Evolutionary conservation across 345 rosid species (phyloP).

Genomic region (Turnera subulata): DNA sequence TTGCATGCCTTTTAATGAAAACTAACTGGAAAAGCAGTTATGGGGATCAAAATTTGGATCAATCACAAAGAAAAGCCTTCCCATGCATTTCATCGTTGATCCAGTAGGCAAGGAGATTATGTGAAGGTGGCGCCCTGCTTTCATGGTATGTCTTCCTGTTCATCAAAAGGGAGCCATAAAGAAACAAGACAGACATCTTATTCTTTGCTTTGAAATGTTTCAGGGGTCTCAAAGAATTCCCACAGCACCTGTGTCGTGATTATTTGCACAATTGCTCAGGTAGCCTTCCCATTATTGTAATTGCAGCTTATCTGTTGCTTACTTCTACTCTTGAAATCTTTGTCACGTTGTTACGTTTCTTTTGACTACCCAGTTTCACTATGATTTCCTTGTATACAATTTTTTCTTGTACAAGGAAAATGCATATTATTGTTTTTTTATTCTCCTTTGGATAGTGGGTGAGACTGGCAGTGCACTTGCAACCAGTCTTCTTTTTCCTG

Average conservation of each 20-base stretch:
- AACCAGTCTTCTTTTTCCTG: too few species aligned
- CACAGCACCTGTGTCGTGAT: background rate
- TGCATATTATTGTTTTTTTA: too few species aligned
- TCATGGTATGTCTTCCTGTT: conserved; percentile 6
- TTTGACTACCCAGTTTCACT: too few species aligned
- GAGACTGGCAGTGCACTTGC: too few species aligned
- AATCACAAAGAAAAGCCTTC: conserved; percentile 38
- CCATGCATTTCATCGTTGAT: conserved; percentile 64
- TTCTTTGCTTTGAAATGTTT: background rate
- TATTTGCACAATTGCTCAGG: background rate
- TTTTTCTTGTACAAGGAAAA: too few species aligned
- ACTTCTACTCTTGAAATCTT: too few species aligned
- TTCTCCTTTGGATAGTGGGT: too few species aligned
- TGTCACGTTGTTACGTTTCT: too few species aligned
- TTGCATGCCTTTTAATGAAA: background rate
- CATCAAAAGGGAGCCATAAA: conserved; percentile 12
- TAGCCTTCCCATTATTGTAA: background rate
- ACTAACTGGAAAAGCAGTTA: conserved; percentile 43
- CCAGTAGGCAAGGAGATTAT: conserved; percentile 80
- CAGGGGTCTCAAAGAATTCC: background rate
- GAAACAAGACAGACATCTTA: background rate
- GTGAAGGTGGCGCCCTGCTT: conserved; percentile 35
- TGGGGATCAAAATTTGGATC: conserved; percentile 63
- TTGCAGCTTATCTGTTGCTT: background rate
- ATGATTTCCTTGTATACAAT: too few species aligned